Evolutionary conservation across 1,284 basidiomycete genomes (phyloP), one percentile per base, ranked within the genome.

Genomic region (Fomitiporia mediterranea): DNA sequence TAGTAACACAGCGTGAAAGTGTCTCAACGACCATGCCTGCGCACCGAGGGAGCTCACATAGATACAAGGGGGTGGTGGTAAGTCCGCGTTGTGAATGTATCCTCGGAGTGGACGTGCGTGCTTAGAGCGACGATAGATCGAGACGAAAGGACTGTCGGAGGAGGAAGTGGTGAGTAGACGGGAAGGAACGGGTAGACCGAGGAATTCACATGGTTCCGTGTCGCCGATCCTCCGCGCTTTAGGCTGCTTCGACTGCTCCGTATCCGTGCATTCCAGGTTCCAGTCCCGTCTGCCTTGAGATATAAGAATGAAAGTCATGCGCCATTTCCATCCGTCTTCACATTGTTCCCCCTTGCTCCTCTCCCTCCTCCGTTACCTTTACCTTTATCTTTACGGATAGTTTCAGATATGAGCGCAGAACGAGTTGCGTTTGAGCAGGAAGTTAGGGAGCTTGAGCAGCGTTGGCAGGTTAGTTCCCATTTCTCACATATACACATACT

Each of bases 371-470:
- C 44, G 44, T 46, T 46, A 23, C 44, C 44, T 25, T 13, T 46
- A 30, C 25, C 25, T 28, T 30, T 56, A 11, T 25, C 13, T 28
- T 15, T 1, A 37, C 27, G 11, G 8, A 39, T 4, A 34, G 7
- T 6, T 21, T 17, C 28, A 38, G 35, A 27, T 13, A 58, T 58
- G 57, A 42, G 35, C 23, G 70, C 72, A 67, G 85, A 86, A 74
- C 77, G 79, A 66, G 73, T 78, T 55, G 74, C 71, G 56, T 96
- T 97, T 73, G 79, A 84, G 57, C 77, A 84, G 50, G 90, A 98
- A 71, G 90, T 96, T 60, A 83, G 84, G 57, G 75, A 86, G 63
- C 86, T 96, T 64, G 89, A 95, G 74, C 77, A 84, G 63, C 97
- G 94, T 89, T 96, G 91, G 86, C 91, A 93, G 84, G 94, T 92